phyloP scores from a whole-genome alignment of 2,329 filamentous ascomycete genomes.

The Xylariaceae sp. region DNA sequence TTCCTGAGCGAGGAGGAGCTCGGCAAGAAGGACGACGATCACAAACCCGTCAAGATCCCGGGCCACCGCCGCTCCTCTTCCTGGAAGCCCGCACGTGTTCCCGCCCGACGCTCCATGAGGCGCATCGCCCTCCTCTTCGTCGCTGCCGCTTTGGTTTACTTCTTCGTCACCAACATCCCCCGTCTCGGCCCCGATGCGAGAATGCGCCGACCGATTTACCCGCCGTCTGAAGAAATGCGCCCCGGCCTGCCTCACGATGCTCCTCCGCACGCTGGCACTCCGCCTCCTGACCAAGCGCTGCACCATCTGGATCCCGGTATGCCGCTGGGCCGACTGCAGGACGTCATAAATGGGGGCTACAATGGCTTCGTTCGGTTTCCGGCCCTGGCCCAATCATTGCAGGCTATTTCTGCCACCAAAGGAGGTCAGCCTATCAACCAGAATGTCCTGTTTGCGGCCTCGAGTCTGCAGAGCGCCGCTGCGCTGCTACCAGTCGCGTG shows the following conservation, averaged over 20 bases:
- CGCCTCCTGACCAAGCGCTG: slow-evolving; percentile 1
- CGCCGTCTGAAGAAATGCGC: slow-evolving; percentile 10
- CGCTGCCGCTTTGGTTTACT: slow-evolving; percentile 51
- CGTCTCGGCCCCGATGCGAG: slow-evolving; percentile 36
- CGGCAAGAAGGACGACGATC: slow-evolving; percentile 59
- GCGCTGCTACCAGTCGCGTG: slow-evolving; percentile 78
- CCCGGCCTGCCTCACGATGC: too few species aligned
- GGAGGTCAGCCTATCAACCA: slow-evolving; percentile 53
- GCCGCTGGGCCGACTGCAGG: slow-evolving; percentile 2
- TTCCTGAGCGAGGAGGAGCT: slow-evolving; percentile 53
- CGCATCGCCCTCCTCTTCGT: slow-evolving; percentile 47
- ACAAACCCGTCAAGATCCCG: slow-evolving; percentile 30
- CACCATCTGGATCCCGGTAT: slow-evolving; percentile 5
- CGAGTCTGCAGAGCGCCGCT: slow-evolving; percentile 68
- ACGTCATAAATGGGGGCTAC: slow-evolving; percentile 45
- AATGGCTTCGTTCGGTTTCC: slow-evolving; percentile 68
- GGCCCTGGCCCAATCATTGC: slow-evolving; percentile 60
- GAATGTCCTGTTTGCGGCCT: slow-evolving; percentile 76
- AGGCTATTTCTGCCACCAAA: slow-evolving; percentile 51
- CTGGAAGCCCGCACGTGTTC: slow-evolving; percentile 42
- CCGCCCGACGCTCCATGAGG: slow-evolving; percentile 50
- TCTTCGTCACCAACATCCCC: slow-evolving; percentile 63
- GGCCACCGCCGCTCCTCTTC: slow-evolving; percentile 27
- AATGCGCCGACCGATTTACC: slow-evolving; percentile 37
- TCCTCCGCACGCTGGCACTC: slow-evolving; percentile 5